phyloP scores from a whole-genome alignment of 2,329 filamentous ascomycete genomes.

The Trichoderma sp. region DNA sequence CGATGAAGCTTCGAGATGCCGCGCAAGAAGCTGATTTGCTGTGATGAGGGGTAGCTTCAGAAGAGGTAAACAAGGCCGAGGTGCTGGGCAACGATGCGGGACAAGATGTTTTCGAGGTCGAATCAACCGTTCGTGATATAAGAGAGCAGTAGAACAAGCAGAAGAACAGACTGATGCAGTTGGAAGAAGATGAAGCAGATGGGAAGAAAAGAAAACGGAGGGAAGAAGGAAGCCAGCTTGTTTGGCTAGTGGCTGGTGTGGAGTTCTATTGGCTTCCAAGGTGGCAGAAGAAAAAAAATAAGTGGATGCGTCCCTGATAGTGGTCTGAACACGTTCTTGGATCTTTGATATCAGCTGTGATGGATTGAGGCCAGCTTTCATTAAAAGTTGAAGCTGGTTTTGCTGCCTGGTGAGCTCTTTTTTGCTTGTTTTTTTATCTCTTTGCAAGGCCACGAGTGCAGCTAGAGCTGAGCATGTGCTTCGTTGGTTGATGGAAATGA shows the following conservation, averaged over 20 bases:
- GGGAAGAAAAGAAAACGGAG: not conserved
- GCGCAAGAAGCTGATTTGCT: not conserved
- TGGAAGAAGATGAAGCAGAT: not conserved
- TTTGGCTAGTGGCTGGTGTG: constrained; percentile 9
- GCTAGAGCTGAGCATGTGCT: constrained; percentile 3
- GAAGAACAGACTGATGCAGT: not conserved
- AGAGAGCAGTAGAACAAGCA: not conserved
- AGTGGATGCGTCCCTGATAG: constrained; percentile 15
- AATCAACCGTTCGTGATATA: not conserved
- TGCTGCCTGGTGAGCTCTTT: not conserved
- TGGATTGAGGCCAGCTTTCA: constrained; percentile 21
- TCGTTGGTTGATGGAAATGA: not conserved
- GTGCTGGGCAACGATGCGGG: not conserved
- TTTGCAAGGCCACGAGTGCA: not conserved
- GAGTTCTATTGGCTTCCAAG: constrained; percentile 17
- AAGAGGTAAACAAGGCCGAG: not conserved
- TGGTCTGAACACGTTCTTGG: not conserved
- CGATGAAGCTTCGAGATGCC: constrained; percentile 1
- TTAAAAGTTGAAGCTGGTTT: not conserved
- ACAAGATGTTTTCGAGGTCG: not conserved
- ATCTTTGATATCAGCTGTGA: not conserved
- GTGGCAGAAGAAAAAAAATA: not conserved
- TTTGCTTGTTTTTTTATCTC: not conserved
- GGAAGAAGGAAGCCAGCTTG: not conserved
- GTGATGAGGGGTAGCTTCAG: constrained; percentile 6